Evolutionary conservation across 164 flowering plant genomes (phyloP).

Genomic region (Sextonia rubra): DNA sequence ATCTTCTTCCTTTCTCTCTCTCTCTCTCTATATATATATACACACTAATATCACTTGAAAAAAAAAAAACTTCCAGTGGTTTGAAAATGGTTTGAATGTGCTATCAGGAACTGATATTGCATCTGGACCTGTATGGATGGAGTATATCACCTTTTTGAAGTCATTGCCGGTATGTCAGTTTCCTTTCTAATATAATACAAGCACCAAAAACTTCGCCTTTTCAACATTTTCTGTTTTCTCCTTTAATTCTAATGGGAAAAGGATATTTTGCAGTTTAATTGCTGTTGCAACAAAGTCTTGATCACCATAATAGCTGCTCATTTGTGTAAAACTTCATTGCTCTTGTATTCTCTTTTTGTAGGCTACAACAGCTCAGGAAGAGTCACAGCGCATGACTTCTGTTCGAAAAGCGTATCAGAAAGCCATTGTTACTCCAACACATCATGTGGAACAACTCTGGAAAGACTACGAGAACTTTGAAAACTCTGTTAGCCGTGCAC

Average conservation of each 20-base stretch:
- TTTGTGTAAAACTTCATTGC: not conserved
- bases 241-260: not conserved
- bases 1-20: not conserved
- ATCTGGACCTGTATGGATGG: slow-evolving; percentile 97
- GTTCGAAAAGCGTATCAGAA: slow-evolving; percentile 82
- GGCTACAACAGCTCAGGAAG: slow-evolving; percentile 71
- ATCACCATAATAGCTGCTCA: not conserved
- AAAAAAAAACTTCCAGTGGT: not conserved
- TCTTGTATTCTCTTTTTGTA: slow-evolving; percentile 25
- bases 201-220: not conserved
- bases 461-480: slow-evolving; percentile 96
- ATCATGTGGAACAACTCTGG: slow-evolving; percentile 96
- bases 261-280: not conserved
- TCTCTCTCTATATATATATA: not conserved
- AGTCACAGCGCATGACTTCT: slow-evolving; percentile 80
- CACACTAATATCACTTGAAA: not conserved
- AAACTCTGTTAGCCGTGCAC: slow-evolving; percentile 88
- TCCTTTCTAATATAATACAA: not conserved
- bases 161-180: slow-evolving; percentile 61
- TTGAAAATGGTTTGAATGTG: slow-evolving; percentile 9
- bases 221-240: not conserved
- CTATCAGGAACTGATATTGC: slow-evolving; percentile 82
- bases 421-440: slow-evolving; percentile 90
- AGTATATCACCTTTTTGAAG: slow-evolving; percentile 79
- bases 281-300: not conserved